Conservation (phyloP, 805 yeast genomes). For the Debaryomyces tyrocola region DNA sequence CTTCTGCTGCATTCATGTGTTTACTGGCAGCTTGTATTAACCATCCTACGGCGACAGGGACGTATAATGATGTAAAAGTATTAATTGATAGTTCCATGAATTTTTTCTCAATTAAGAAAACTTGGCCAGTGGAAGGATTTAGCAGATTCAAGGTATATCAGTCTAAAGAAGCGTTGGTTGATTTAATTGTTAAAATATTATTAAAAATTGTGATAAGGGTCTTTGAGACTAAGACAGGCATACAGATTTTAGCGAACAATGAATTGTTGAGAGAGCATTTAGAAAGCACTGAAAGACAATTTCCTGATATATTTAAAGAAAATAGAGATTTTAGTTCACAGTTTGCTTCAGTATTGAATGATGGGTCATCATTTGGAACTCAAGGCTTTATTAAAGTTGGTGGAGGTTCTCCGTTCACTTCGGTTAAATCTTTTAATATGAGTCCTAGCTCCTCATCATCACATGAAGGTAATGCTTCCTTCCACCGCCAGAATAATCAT, state of each 20-base stretch:
- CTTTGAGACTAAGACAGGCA: constrained; percentile 18
- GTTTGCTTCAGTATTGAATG: background rate
- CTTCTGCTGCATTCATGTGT: constrained; percentile 32
- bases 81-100: constrained; percentile 21
- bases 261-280: constrained; percentile 18
- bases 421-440: background rate
- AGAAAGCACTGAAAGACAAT: constrained; percentile 11
- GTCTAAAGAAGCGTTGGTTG: constrained; percentile 19
- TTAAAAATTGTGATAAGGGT: constrained; percentile 21
- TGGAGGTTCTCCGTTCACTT: constrained; percentile 4
- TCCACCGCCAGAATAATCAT: too few species aligned
- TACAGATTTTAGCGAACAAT: constrained; percentile 14
- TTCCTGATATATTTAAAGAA: constrained; percentile 17
- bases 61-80: constrained; percentile 27
- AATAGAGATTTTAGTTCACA: background rate
- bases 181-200: constrained; percentile 18
- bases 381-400: background rate
- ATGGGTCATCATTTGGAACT: background rate
- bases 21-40: constrained; percentile 30
- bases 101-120: constrained; percentile 8
- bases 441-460: background rate
- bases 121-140: background rate
- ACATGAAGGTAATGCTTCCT: too few species aligned
- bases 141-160: constrained; percentile 5
- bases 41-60: constrained; percentile 27